These are phyloP conservation scores for Gossypium thurberi DNA, from an alignment of 345 rosid species.

Conservation along the genomic window DNA sequence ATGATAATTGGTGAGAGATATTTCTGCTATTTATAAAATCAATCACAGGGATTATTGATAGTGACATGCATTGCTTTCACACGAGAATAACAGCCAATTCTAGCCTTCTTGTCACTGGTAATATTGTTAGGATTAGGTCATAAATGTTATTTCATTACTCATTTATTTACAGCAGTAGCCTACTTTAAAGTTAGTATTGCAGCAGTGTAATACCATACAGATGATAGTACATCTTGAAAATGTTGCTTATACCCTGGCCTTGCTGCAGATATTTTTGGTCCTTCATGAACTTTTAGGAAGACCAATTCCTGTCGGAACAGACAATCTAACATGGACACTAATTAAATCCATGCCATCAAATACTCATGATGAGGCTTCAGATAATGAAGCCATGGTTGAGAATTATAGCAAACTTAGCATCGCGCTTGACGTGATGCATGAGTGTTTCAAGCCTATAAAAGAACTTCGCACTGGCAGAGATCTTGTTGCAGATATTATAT, in stretches of 20 bases:
- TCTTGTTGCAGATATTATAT: constrained; percentile 62
- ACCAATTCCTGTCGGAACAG: constrained; percentile 44
- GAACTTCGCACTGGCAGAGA: constrained; percentile 52
- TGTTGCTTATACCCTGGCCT: constrained; percentile 9
- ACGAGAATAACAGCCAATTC: background rate
- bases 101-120: constrained; percentile 3
- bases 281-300: constrained; percentile 57
- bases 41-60: background rate
- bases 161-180: background rate
- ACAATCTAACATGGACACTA: constrained; percentile 68
- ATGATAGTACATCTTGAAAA: background rate
- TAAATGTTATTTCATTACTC: background rate
- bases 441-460: constrained; percentile 68
- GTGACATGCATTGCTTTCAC: background rate
- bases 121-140: background rate
- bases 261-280: constrained; percentile 52
- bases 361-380: constrained; percentile 21
- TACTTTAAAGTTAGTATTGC: background rate
- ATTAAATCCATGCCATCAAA: constrained; percentile 33
- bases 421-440: constrained; percentile 77
- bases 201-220: background rate
- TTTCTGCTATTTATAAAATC: background rate
- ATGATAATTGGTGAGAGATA: background rate
- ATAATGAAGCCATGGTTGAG: constrained; percentile 40
- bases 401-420: constrained; percentile 54